Evolutionary conservation across 371 early-diverging fungal species (phyloP).

Genomic region (Phascolomyces articulosus): DNA sequence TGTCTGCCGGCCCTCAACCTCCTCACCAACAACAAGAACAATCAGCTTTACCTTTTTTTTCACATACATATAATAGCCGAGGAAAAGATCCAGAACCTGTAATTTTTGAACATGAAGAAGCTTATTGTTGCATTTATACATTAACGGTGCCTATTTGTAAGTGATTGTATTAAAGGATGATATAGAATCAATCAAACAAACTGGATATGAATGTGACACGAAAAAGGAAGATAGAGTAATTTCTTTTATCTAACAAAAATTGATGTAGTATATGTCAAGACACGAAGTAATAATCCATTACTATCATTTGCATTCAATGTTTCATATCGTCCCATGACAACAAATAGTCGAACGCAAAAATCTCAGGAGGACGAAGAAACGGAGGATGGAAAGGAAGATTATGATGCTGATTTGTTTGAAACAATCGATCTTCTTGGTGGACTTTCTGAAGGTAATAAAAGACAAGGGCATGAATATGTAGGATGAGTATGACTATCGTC

Average conservation of each 20-base stretch:
- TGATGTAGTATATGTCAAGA: slow-evolving; percentile 31
- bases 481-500: neutral
- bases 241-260: too few relatives aligned
- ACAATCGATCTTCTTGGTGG: slow-evolving; percentile 64
- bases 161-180: too few relatives aligned
- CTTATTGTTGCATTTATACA: slow-evolving; percentile 59
- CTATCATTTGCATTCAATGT: slow-evolving; percentile 54
- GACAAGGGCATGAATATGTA: too few relatives aligned
- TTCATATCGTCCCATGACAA: slow-evolving; percentile 49
- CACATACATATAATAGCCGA: slow-evolving; percentile 57
- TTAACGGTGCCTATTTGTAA: slow-evolving; percentile 66
- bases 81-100: slow-evolving; percentile 52
- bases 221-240: too few relatives aligned
- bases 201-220: too few relatives aligned
- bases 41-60: slow-evolving; percentile 49
- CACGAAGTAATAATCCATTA: slow-evolving; percentile 29
- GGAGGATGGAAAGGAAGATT: slow-evolving; percentile 52
- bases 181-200: too few relatives aligned
- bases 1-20: slow-evolving; percentile 1
- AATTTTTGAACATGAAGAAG: slow-evolving; percentile 48
- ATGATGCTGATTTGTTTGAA: slow-evolving; percentile 60
- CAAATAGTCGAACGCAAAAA: slow-evolving; percentile 11
- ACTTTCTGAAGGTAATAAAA: slow-evolving; percentile 61
- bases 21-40: neutral
- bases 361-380: slow-evolving; percentile 49